Evolutionary conservation across 768 basidiomycete genomes (phyloP).

Genomic region (Inosperma sp.): DNA sequence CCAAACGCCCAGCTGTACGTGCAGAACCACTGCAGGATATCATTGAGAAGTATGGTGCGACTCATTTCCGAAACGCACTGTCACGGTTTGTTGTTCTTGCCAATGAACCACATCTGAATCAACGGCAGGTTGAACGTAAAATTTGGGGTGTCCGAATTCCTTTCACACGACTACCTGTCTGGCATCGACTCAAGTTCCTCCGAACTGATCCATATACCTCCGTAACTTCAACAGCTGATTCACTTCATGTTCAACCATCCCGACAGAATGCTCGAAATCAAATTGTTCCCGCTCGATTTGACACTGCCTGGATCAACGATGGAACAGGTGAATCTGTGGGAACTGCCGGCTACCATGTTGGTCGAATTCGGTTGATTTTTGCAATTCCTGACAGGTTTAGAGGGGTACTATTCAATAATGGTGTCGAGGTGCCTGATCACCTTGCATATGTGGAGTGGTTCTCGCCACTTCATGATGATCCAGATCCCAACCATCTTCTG

Average conservation of each 20-base stretch:
- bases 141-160: constrained; percentile 10
- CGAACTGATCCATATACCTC: constrained; percentile 4
- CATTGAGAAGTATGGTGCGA: constrained; percentile 1
- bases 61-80: constrained; percentile 8
- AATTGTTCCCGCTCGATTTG: constrained; percentile 27
- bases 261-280: constrained; percentile 8
- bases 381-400: constrained; percentile 6
- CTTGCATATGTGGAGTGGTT: constrained; percentile 23
- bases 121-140: background rate
- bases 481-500: constrained; percentile 20
- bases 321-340: constrained; percentile 2
- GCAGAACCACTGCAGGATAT: background rate
- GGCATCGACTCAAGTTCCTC: constrained; percentile 11
- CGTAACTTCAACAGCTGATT: constrained; percentile 18
- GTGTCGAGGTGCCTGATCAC: constrained; percentile 8
- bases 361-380: constrained; percentile 14
- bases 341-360: constrained; percentile 9
- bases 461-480: constrained; percentile 11
- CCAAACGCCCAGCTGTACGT: constrained; percentile 1
- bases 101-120: constrained; percentile 5
- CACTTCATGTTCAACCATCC: constrained; percentile 25
- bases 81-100: background rate
- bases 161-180: constrained; percentile 9
- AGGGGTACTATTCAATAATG: background rate
- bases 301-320: constrained; percentile 23